phyloP scores from a whole-genome alignment of 768 basidiomycete genomes.

The Pholiota molesta region DNA sequence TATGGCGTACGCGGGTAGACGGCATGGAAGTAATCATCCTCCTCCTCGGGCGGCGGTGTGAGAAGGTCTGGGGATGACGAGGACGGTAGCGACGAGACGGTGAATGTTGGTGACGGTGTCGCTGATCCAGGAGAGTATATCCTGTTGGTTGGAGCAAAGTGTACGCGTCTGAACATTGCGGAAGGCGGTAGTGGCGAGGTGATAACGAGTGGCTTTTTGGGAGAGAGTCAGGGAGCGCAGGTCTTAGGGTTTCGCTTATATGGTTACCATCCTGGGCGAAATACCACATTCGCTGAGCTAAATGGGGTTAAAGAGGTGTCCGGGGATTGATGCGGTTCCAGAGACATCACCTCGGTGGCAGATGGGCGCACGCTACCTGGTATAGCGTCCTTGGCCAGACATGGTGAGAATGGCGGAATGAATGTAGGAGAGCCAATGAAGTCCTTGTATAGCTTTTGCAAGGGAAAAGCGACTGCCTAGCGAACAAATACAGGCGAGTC shows the following conservation, averaged over 20 bases:
- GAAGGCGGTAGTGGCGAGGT: conserved; percentile 13
- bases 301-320: conserved; percentile 6
- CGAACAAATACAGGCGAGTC: too few relatives aligned
- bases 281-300: background rate
- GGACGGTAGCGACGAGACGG: conserved; percentile 39
- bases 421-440: background rate
- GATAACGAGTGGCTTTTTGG: conserved; percentile 8
- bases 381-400: background rate
- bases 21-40: conserved; percentile 24
- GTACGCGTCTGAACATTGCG: conserved; percentile 42
- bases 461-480: too few relatives aligned
- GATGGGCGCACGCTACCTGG: background rate
- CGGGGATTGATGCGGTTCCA: background rate
- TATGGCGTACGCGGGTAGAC: conserved; percentile 34
- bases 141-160: conserved; percentile 41
- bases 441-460: too few relatives aligned
- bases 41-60: conserved; percentile 37
- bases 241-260: conserved; percentile 32
- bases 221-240: conserved; percentile 18
- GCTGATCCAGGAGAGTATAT: conserved; percentile 37
- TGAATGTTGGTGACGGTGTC: conserved; percentile 41
- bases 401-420: background rate
- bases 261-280: conserved; percentile 21
- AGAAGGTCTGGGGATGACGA: conserved; percentile 36
- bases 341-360: background rate